phyloP scores from a whole-genome alignment of 108 stramenopile species.

The Schizochytrium sp. region DNA sequence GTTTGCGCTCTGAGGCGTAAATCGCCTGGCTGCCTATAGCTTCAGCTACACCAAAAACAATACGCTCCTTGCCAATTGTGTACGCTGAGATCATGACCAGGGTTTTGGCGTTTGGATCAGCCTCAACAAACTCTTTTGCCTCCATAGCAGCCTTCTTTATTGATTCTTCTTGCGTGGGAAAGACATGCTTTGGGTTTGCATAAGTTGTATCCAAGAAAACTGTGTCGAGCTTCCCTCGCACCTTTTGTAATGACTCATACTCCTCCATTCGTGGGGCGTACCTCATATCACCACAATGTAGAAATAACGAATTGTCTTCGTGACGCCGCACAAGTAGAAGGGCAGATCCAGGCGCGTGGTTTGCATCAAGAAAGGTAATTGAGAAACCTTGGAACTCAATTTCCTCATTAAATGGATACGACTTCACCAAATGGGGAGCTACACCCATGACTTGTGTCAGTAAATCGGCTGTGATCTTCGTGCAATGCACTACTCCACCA shows the following conservation, averaged over 20 bases:
- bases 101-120: constrained; percentile 57
- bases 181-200: constrained; percentile 79
- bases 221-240: constrained; percentile 70
- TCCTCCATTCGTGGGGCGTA: constrained; percentile 75
- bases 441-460: constrained; percentile 74
- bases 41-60: constrained; percentile 73
- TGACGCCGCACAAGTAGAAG: constrained; percentile 74
- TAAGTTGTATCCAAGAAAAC: constrained; percentile 82
- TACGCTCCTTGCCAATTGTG: constrained; percentile 82
- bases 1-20: constrained; percentile 75
- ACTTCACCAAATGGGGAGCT: constrained; percentile 68
- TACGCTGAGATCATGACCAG: constrained; percentile 80
- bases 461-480: constrained; percentile 75
- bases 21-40: constrained; percentile 68
- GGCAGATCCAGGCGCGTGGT: constrained; percentile 82
- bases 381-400: constrained; percentile 11
- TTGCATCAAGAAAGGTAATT: constrained; percentile 81
- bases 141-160: constrained; percentile 72
- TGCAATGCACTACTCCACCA: constrained; percentile 73
- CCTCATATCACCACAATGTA: constrained; percentile 83
- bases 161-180: constrained; percentile 75
- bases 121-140: constrained; percentile 66
- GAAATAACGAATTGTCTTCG: constrained; percentile 65
- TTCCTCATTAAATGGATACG: constrained; percentile 75
- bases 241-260: constrained; percentile 71